A percentile compares a stretch with the other conserved stretches of the same genome.
These are phyloP conservation scores for Fusarium lateritium DNA, from an alignment of 2,329 filamentous ascomycete genomes.

Conservation along the genomic window DNA sequence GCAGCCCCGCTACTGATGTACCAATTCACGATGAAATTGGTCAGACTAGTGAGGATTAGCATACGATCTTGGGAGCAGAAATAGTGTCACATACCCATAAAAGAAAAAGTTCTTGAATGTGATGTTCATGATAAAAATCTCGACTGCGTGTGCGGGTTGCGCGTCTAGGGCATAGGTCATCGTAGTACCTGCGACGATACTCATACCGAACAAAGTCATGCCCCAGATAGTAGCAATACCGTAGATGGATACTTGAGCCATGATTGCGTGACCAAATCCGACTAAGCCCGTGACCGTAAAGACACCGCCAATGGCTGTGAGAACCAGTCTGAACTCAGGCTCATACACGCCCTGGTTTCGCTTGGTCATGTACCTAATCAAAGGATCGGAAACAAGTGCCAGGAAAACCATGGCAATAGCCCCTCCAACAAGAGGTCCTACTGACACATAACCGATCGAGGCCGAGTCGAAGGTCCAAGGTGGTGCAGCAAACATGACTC, in stretches of 20 bases:
- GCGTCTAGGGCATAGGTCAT: constrained; percentile 21
- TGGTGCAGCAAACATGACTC: constrained; percentile 24
- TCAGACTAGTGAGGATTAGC: no score
- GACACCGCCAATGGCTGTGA: background rate
- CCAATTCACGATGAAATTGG: no score
- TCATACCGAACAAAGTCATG: constrained; percentile 22
- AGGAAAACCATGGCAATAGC: constrained; percentile 7
- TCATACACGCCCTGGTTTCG: constrained; percentile 26
- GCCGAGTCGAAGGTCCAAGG: constrained; percentile 22
- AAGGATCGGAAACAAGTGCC: constrained; percentile 5
- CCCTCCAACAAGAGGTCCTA: constrained; percentile 18
- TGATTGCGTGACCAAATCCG: constrained; percentile 15
- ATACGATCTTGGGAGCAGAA: no score
- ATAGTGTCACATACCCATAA: constrained; percentile 4
- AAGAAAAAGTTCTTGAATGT: constrained; percentile 29
- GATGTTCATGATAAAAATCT: constrained; percentile 30
- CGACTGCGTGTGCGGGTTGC: constrained; percentile 6
- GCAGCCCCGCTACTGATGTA: no score
- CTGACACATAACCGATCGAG: constrained; percentile 17
- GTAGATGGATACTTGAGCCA: constrained; percentile 6
- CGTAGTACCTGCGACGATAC: background rate
- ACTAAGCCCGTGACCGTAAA: constrained; percentile 8
- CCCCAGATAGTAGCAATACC: constrained; percentile 14
- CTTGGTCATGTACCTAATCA: constrained; percentile 12
- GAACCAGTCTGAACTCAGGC: constrained; percentile 20